Conservation (phyloP, 2,329 filamentous ascomycete genomes). For the Didymella glomerata region DNA sequence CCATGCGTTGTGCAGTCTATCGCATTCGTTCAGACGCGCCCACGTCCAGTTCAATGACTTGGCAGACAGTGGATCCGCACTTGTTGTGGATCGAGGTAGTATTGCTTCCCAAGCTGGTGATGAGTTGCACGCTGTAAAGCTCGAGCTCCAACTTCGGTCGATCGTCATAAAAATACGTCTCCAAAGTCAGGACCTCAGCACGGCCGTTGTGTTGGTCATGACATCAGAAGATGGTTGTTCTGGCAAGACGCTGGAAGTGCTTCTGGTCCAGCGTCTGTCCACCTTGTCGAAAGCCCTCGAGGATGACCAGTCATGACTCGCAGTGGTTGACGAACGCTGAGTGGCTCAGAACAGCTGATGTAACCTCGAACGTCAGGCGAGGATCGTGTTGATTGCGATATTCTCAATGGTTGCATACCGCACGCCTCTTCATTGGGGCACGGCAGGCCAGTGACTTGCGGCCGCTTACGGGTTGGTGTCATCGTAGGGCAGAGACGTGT, state of each 20-base stretch:
- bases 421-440: neutral
- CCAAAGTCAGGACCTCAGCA: conserved; percentile 20
- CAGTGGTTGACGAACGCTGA: conserved; percentile 20
- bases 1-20: conserved; percentile 20
- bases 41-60: conserved; percentile 21
- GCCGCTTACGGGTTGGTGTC: neutral
- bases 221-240: neutral
- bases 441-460: neutral
- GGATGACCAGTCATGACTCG: conserved; percentile 25
- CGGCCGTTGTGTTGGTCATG: neutral
- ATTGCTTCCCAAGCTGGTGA: too few species aligned
- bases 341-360: conserved; percentile 17
- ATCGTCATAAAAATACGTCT: conserved; percentile 29
- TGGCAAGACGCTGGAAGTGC: neutral
- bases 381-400: conserved; percentile 11
- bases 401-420: neutral
- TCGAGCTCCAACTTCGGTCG: conserved; percentile 29
- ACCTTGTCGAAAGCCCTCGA: conserved; percentile 28
- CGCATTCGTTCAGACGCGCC: conserved; percentile 20
- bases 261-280: conserved; percentile 1
- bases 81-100: conserved; percentile 23
- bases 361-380: conserved; percentile 26
- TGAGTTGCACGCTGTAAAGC: conserved; percentile 24
- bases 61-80: conserved; percentile 21
- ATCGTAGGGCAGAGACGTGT: neutral